Conservation (phyloP, 2,329 filamentous ascomycete genomes). For the Trichoderma guizhouense region DNA sequence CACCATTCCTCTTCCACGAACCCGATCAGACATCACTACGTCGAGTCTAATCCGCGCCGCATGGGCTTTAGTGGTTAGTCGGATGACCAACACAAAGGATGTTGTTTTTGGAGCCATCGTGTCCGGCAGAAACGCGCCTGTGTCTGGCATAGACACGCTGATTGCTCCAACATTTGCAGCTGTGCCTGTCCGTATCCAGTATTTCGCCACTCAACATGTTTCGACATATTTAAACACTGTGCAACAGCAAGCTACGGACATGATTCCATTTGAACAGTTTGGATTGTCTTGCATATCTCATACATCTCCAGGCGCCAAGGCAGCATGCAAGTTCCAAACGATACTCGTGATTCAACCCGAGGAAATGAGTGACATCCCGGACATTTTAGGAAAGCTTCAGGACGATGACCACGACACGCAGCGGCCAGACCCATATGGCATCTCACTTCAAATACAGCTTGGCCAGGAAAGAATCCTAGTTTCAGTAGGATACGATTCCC, state of each 20-base stretch:
- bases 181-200: slow-evolving; percentile 17
- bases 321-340: not conserved
- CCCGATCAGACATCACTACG: slow-evolving; percentile 2
- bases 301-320: not conserved
- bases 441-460: not conserved
- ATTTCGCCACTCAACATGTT: not conserved
- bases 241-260: not conserved
- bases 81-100: slow-evolving; percentile 42
- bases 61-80: slow-evolving; percentile 46
- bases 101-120: slow-evolving; percentile 41
- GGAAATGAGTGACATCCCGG: not conserved
- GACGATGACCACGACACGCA: not conserved
- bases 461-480: not conserved
- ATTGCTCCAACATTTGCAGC: slow-evolving; percentile 25
- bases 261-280: slow-evolving; percentile 1
- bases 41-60: slow-evolving; percentile 36
- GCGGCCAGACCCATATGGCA: not conserved
- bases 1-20: not conserved
- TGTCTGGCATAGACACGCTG: slow-evolving; percentile 21
- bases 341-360: not conserved
- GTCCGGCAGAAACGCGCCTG: slow-evolving; percentile 21
- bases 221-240: not conserved
- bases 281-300: not conserved
- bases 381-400: not conserved
- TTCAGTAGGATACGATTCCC: not conserved